Percentiles rank a stretch among this genome's conserved stretches.
Evolutionary conservation across 495 filamentous ascomycete genomes (phyloP).

Genomic region (Aspergillus coremiiformis): DNA sequence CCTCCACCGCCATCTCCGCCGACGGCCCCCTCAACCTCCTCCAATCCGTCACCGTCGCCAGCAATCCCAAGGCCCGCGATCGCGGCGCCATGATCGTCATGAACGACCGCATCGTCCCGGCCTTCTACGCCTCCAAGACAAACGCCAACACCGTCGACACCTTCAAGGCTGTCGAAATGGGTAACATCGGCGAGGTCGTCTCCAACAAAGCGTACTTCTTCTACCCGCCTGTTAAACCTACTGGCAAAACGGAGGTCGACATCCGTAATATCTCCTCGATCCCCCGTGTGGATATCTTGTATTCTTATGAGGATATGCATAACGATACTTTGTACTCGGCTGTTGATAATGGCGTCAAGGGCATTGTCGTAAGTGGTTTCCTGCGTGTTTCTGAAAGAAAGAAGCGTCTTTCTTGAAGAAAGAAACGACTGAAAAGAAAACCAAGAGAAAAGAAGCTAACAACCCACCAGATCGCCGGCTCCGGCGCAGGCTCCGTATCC

Average conservation of each 20-base stretch:
- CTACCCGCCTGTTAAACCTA: slow-evolving; percentile 31
- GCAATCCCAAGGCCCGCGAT: slow-evolving; percentile 22
- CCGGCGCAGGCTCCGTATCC: slow-evolving; percentile 23
- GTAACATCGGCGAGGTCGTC: slow-evolving; percentile 39
- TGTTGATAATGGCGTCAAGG: slow-evolving; percentile 33
- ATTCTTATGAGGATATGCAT: slow-evolving; percentile 32
- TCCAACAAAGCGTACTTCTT: slow-evolving; percentile 41
- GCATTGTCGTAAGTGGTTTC: slow-evolving; percentile 32
- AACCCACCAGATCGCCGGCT: slow-evolving; percentile 19
- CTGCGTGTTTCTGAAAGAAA: background rate
- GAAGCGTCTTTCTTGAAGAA: too few species aligned
- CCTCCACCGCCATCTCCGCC: slow-evolving; percentile 43
- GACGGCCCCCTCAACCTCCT: slow-evolving; percentile 46
- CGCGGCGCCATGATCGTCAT: slow-evolving; percentile 42
- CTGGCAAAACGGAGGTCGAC: slow-evolving; percentile 32
- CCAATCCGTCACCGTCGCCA: slow-evolving; percentile 41
- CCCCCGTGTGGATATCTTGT: slow-evolving; percentile 39
- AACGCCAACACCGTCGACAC: slow-evolving; percentile 47
- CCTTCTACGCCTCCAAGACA: slow-evolving; percentile 44
- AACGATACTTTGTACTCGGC: slow-evolving; percentile 28
- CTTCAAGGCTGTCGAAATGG: slow-evolving; percentile 40
- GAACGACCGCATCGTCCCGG: slow-evolving; percentile 44
- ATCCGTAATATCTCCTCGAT: slow-evolving; percentile 24
- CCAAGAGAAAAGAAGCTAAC: background rate
- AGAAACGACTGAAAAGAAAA: background rate